A percentile compares a stretch with the other conserved stretches of the same genome.
phyloP scores from a whole-genome alignment of 257 asterid genomes.

The Verbascum thapsus region DNA sequence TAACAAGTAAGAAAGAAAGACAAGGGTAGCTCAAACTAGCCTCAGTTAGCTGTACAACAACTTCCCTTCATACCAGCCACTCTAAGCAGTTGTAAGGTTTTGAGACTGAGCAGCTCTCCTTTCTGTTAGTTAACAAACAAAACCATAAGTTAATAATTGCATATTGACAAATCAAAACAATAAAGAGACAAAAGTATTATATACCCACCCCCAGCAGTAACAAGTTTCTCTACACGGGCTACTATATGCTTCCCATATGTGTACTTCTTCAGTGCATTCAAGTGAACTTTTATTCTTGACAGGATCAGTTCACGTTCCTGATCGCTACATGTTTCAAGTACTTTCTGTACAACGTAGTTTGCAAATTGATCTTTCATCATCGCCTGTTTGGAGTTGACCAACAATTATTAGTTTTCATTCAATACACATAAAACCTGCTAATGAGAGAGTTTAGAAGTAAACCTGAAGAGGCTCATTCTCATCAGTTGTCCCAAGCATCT shows the following conservation, averaged over 20 bases:
- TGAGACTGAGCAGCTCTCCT: conserved; percentile 61
- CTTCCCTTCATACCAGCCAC: conserved; percentile 43
- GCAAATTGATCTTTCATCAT: conserved; percentile 92
- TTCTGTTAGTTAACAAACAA: conserved; percentile 38
- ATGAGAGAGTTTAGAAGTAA: not conserved
- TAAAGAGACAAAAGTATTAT: not conserved
- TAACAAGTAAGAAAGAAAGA: conserved; percentile 39
- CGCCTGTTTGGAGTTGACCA: conserved; percentile 47
- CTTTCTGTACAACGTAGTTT: conserved; percentile 84
- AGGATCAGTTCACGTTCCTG: conserved; percentile 76
- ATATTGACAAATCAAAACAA: not conserved
- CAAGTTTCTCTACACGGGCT: conserved; percentile 84
- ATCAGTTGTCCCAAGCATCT: conserved; percentile 98
- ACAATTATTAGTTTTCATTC: conserved; percentile 13
- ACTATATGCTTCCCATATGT: conserved; percentile 84
- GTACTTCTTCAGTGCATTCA: conserved; percentile 83
- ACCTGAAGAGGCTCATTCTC: conserved; percentile 99
- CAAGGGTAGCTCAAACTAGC: conserved; percentile 70
- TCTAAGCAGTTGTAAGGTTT: conserved; percentile 37
- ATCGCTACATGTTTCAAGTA: conserved; percentile 82
- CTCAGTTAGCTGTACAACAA: conserved; percentile 84
- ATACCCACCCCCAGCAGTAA: conserved; percentile 75
- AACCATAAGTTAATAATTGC: not conserved
- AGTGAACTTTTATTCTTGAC: conserved; percentile 72
- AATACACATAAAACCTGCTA: conserved; percentile 1